These are phyloP conservation scores for Metarhizium guizhouense DNA, from an alignment of 2,329 filamentous ascomycete genomes.

Conservation along the genomic window DNA sequence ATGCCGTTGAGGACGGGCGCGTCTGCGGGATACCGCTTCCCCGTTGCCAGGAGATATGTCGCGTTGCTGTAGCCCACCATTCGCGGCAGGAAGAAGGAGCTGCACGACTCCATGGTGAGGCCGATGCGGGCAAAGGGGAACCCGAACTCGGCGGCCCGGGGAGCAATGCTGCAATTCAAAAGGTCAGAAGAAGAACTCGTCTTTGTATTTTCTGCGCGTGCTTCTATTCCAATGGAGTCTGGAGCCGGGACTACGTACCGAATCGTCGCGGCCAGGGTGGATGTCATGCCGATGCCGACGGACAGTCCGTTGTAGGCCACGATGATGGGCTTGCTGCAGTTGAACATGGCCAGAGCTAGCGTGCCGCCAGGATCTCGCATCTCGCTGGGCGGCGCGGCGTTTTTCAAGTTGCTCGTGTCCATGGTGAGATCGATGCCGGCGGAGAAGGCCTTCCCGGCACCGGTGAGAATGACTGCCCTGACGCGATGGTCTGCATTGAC, in stretches of 20 bases:
- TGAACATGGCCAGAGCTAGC: conserved; percentile 3
- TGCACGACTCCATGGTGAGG: no score
- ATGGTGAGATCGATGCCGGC: conserved; percentile 49
- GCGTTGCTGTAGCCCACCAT: no score
- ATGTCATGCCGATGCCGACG: conserved; percentile 10
- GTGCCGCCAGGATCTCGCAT: conserved; percentile 14
- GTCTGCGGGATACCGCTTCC: no score
- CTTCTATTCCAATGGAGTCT: background rate
- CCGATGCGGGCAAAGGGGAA: no score
- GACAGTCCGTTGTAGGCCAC: conserved; percentile 10
- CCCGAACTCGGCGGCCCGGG: no score
- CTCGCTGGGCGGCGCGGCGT: background rate
- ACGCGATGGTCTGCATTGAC: no score
- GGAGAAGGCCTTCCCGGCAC: conserved; percentile 52
- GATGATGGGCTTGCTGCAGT: conserved; percentile 11
- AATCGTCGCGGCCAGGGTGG: conserved; percentile 8
- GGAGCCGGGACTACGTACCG: background rate
- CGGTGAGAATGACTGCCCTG: conserved; percentile 14
- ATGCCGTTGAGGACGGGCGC: background rate
- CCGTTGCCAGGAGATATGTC: no score
- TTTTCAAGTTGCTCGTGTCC: background rate
- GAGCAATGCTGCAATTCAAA: no score
- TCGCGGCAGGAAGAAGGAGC: no score
- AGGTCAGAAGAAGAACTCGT: no score
- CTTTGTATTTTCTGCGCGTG: no score